Conservation (phyloP, 1,284 basidiomycete genomes). For the Pseudozyma pruni region DNA sequence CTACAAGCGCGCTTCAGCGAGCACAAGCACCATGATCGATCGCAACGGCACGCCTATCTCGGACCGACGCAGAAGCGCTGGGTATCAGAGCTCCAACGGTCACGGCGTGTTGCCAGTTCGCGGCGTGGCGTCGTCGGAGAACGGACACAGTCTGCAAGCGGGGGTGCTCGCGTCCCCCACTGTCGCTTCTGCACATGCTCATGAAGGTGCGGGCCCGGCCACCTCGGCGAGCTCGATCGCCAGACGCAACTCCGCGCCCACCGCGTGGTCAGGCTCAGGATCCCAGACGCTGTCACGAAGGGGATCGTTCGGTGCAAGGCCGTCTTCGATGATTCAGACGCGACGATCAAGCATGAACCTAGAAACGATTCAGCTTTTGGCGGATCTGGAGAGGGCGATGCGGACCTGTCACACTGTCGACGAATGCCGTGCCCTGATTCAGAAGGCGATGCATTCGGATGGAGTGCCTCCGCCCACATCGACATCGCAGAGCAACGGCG, state of each 20-base stretch:
- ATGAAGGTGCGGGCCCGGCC: too few relatives aligned
- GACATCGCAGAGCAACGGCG: slow-evolving; percentile 6
- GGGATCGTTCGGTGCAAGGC: slow-evolving; percentile 22
- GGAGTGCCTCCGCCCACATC: slow-evolving; percentile 7
- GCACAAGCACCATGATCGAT: slow-evolving; percentile 12
- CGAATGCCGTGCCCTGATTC: slow-evolving; percentile 54
- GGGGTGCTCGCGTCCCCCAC: slow-evolving; percentile 2
- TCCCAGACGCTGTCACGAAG: slow-evolving; percentile 16
- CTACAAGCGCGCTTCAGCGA: slow-evolving; percentile 50
- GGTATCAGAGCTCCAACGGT: slow-evolving; percentile 37
- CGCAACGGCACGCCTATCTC: slow-evolving; percentile 36
- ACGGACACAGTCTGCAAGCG: slow-evolving; percentile 11
- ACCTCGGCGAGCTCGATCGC: slow-evolving; percentile 4
- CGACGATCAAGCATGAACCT: slow-evolving; percentile 19
- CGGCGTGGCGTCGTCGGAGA: slow-evolving; percentile 10
- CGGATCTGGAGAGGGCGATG: slow-evolving; percentile 55
- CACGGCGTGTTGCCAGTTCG: slow-evolving; percentile 24
- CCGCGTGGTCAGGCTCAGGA: slow-evolving; percentile 25
- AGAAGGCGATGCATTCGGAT: slow-evolving; percentile 47
- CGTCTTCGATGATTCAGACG: slow-evolving; percentile 9
- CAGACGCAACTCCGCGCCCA: slow-evolving; percentile 21
- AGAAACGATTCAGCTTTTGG: slow-evolving; percentile 37
- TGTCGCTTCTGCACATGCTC: slow-evolving; percentile 1
- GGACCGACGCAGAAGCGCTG: slow-evolving; percentile 39
- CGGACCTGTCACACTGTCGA: slow-evolving; percentile 48